phyloP scores from a whole-genome alignment of 2,329 filamentous ascomycete genomes.

The Alternaria angustiovoidea region DNA sequence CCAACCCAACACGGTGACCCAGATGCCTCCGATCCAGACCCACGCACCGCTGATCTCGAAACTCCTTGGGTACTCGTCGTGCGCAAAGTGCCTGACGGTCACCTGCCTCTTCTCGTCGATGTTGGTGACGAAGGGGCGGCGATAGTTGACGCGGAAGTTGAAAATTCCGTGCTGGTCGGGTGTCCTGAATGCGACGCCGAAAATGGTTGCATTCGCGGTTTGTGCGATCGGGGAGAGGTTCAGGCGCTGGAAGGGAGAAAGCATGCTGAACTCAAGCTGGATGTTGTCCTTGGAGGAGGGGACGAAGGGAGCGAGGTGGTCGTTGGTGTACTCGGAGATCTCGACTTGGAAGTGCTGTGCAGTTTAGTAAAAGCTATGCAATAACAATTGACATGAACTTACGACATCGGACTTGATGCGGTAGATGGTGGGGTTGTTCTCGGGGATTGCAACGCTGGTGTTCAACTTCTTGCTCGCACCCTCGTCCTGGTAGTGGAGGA shows the following conservation, averaged over 20 bases:
- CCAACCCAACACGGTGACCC: constrained; percentile 83
- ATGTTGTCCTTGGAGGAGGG: constrained; percentile 74
- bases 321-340: constrained; percentile 81
- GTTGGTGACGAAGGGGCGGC: constrained; percentile 87
- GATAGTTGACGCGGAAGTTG: constrained; percentile 98
- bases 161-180: constrained; percentile 99
- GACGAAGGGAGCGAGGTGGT: constrained; percentile 77
- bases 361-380: constrained; percentile 13
- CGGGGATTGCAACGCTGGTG: constrained; percentile 50
- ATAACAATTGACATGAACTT: constrained; percentile 55
- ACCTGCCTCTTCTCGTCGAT: constrained; percentile 95
- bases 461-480: constrained; percentile 60
- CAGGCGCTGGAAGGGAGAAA: constrained; percentile 94
- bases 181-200: constrained; percentile 76
- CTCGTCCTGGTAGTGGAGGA: constrained; percentile 76
- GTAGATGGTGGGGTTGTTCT: constrained; percentile 85
- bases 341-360: constrained; percentile 83
- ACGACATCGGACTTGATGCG: constrained; percentile 97
- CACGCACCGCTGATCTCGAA: constrained; percentile 89
- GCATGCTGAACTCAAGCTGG: constrained; percentile 98
- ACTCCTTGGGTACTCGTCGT: constrained; percentile 94
- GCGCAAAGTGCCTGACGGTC: constrained; percentile 93
- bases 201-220: constrained; percentile 75
- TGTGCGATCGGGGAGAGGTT: constrained; percentile 67
- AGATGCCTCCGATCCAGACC: constrained; percentile 93